These are phyloP conservation scores for Ajuga chamaepitys DNA, from an alignment of 257 asterid species.

Conservation along the genomic window DNA sequence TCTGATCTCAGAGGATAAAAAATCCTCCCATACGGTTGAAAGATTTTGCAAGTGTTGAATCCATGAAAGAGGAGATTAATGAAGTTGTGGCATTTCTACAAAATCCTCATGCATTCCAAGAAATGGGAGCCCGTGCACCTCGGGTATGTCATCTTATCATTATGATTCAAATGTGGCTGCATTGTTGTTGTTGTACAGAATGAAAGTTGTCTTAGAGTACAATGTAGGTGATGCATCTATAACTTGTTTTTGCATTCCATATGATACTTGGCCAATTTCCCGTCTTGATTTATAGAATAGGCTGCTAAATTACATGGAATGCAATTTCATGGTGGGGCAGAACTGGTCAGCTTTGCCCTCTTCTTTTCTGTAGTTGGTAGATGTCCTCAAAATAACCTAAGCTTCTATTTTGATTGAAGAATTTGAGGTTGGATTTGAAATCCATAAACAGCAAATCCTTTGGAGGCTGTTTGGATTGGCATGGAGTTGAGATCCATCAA, in stretches of 20 bases:
- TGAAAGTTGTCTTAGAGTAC: not conserved
- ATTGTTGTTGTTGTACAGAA: slow-evolving; percentile 3
- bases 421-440: no score
- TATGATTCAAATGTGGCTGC: not conserved
- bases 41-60: slow-evolving; percentile 92
- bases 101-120: slow-evolving; percentile 90
- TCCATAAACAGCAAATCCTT: no score
- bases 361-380: not conserved
- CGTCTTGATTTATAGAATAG: not conserved
- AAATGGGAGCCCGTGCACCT: slow-evolving; percentile 99
- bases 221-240: not conserved
- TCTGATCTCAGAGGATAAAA: slow-evolving; percentile 68
- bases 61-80: slow-evolving; percentile 91
- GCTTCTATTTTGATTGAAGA: no score
- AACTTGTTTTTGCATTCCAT: slow-evolving; percentile 6
- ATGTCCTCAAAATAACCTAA: not conserved
- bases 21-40: slow-evolving; percentile 84
- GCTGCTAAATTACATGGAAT: not conserved
- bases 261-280: no score
- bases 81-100: slow-evolving; percentile 94
- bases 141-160: slow-evolving; percentile 53
- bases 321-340: not conserved
- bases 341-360: not conserved
- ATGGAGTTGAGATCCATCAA: no score
- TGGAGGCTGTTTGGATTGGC: no score